Conservation (phyloP, 73 alveolate genomes). For the Diophrys appendiculata region DNA sequence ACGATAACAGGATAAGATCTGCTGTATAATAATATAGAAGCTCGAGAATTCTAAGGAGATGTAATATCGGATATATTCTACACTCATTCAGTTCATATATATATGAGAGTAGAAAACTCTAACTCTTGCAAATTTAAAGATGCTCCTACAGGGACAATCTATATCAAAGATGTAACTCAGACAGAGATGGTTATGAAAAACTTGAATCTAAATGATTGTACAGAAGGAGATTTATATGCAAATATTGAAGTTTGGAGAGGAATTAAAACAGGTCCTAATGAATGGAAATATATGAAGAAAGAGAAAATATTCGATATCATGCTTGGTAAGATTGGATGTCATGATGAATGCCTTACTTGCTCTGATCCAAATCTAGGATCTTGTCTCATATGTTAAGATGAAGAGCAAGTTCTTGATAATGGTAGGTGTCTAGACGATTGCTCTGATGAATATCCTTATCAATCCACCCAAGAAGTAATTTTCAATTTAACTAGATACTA, state of each 20-base stretch:
- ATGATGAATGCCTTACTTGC: conserved; percentile 37
- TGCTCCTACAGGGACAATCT: conserved; percentile 17
- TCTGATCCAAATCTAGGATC: conserved; percentile 21
- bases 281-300: conserved; percentile 22
- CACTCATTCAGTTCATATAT: conserved; percentile 31
- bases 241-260: conserved; percentile 49
- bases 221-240: conserved; percentile 37
- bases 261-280: conserved; percentile 24
- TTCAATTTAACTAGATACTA: neutral
- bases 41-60: conserved; percentile 4
- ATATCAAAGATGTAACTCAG: conserved; percentile 15
- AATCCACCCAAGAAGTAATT: neutral
- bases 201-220: conserved; percentile 44
- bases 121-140: neutral
- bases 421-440: conserved; percentile 37
- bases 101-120: conserved; percentile 12
- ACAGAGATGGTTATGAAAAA: conserved; percentile 27
- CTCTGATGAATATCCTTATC: conserved; percentile 17
- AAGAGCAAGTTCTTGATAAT: neutral
- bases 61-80: conserved; percentile 12
- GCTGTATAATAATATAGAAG: conserved; percentile 2
- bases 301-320: conserved; percentile 25
- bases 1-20: conserved; percentile 33
- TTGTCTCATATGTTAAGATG: conserved; percentile 37
- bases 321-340: conserved; percentile 49